Evolutionary conservation across 1,284 basidiomycete genomes (phyloP).

Genomic region (Spongiforma sp.): DNA sequence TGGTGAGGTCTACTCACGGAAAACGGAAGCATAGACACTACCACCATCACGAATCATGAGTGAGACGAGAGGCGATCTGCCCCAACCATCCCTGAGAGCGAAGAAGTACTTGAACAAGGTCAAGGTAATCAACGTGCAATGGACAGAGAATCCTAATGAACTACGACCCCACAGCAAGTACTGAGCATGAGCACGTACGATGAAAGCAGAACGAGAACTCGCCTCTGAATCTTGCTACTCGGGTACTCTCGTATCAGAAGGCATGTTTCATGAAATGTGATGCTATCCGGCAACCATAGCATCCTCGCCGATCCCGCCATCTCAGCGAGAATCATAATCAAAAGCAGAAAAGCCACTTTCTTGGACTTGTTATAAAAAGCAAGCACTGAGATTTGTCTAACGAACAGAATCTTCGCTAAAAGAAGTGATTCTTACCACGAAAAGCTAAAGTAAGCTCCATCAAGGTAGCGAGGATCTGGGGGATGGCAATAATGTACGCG

Average conservation of each 20-base stretch:
- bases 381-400: constrained; percentile 13
- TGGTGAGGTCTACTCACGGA: constrained; percentile 12
- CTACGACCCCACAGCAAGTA: too few species aligned
- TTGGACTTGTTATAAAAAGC: constrained; percentile 29
- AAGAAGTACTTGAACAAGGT: constrained; percentile 24
- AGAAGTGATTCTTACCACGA: constrained; percentile 19
- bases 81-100: constrained; percentile 14
- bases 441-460: constrained; percentile 25
- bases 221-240: constrained; percentile 7
- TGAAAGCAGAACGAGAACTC: neutral
- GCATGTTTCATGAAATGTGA: constrained; percentile 7
- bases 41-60: constrained; percentile 26
- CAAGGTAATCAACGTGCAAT: constrained; percentile 24
- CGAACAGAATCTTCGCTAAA: neutral
- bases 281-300: constrained; percentile 1
- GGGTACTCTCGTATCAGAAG: constrained; percentile 8
- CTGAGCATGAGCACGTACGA: neutral
- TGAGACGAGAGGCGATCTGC: constrained; percentile 22
- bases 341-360: constrained; percentile 16
- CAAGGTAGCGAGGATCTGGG: constrained; percentile 16
- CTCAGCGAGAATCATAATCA: constrained; percentile 19
- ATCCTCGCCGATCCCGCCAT: constrained; percentile 1
- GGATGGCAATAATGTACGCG: constrained; percentile 4
- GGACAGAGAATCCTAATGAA: constrained; percentile 17
- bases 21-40: constrained; percentile 9